phyloP scores from a whole-genome alignment of 345 rosid species.

The rapeseed (Brassica napus) region Da-Ae NC_063452.1:63692001-63692500 shows the following conservation, averaged over 20 bases:
- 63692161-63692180: conserved; percentile 65
- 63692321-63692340: not conserved
- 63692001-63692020: conserved; percentile 31
- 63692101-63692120: conserved; percentile 4
- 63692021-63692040: conserved; percentile 26
- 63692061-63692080: conserved; percentile 29
- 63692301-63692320: conserved; percentile 9
- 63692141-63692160: conserved; percentile 73
- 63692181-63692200: conserved; percentile 91
- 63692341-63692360: not conserved
- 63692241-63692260: conserved; percentile 81
- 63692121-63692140: conserved; percentile 48
- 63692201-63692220: conserved; percentile 99
- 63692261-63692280: conserved; percentile 72
- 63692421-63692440: conserved; percentile 92
- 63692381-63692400: conserved; percentile 53
- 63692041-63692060: conserved; percentile 33
- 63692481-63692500: conserved; percentile 50
- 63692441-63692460: conserved; percentile 96
- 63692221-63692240: conserved; percentile 90
- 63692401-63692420: conserved; percentile 85
- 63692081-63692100: conserved; percentile 28
- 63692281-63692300: conserved; percentile 94
- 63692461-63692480: conserved; percentile 89
- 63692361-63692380: not conserved